Conservation (phyloP, 768 basidiomycete genomes). For the Psilocybe azurescens region DNA sequence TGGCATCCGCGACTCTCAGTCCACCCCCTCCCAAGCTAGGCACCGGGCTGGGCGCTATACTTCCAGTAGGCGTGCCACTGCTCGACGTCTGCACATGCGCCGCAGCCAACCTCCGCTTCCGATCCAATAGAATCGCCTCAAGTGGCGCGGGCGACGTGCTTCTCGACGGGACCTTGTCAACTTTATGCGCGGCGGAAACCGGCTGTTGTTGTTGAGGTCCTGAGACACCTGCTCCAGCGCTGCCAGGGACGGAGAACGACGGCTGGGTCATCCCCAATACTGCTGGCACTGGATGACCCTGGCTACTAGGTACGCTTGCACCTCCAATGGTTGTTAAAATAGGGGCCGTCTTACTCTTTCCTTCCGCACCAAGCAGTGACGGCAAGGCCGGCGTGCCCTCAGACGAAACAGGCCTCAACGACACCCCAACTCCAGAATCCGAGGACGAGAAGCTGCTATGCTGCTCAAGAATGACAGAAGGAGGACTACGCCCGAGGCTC, state of each 20-base stretch:
- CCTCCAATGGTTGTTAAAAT: neutral
- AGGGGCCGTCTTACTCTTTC: neutral
- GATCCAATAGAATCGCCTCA: constrained; percentile 70
- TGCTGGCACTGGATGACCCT: neutral
- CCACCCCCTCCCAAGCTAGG: constrained; percentile 1
- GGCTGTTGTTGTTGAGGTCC: neutral
- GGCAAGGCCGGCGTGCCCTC: neutral
- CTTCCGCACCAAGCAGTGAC: neutral
- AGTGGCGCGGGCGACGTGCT: constrained; percentile 56
- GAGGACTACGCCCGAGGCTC: constrained; percentile 18
- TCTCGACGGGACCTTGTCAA: constrained; percentile 14
- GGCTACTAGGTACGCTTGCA: neutral
- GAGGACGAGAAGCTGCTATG: constrained; percentile 30
- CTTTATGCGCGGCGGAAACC: neutral
- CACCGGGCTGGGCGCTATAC: constrained; percentile 14
- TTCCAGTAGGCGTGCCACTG: neutral
- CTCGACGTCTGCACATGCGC: constrained; percentile 9
- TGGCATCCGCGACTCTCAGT: neutral
- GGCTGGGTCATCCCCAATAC: neutral
- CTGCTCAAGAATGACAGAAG: constrained; percentile 33
- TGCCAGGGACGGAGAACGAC: neutral
- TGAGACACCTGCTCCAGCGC: neutral
- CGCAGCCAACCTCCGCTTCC: constrained; percentile 57
- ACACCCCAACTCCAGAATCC: constrained; percentile 16
- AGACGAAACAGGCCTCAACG: constrained; percentile 3